These are phyloP conservation scores for Claviceps fusiformis DNA, from an alignment of 2,329 filamentous ascomycete genomes.

Conservation along the genomic window DNA sequence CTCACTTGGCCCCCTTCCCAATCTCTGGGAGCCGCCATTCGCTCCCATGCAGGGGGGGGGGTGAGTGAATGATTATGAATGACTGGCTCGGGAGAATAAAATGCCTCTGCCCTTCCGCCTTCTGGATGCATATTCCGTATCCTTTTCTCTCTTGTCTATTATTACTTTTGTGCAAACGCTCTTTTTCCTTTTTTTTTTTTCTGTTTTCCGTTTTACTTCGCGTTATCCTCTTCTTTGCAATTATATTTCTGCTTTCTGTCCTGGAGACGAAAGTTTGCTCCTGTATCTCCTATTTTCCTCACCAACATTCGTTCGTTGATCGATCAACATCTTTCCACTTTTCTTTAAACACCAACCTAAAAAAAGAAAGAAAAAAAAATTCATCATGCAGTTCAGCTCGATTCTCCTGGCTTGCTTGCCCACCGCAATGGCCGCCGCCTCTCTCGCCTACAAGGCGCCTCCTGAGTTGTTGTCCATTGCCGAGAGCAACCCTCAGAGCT, in stretches of 20 bases:
- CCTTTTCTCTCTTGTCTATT: background rate
- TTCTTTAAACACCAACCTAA: background rate
- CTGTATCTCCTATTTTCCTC: too few species aligned
- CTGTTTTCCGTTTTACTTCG: background rate
- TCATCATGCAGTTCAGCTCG: slow-evolving; percentile 6
- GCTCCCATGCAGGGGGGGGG: too few species aligned
- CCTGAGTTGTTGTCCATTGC: slow-evolving; percentile 13
- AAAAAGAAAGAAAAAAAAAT: background rate
- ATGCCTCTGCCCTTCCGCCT: background rate
- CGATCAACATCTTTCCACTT: background rate
- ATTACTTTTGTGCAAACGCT: background rate
- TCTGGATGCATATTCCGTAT: background rate
- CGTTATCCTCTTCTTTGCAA: background rate
- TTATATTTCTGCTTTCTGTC: background rate
- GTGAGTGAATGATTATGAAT: too few species aligned
- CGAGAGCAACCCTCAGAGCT: slow-evolving; percentile 14
- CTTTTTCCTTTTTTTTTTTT: background rate
- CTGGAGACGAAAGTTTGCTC: background rate
- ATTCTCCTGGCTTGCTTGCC: slow-evolving; percentile 5
- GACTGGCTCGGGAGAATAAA: background rate
- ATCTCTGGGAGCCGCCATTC: too few species aligned
- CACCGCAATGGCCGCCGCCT: slow-evolving; percentile 11
- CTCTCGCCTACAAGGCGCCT: slow-evolving; percentile 15
- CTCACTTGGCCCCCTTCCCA: background rate
- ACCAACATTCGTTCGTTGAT: too few species aligned